A percentile compares a stretch with the other conserved stretches of the same genome.
Evolutionary conservation across 2,329 filamentous ascomycete species (phyloP).

Genomic region (Fusarium tjaetaba): DNA sequence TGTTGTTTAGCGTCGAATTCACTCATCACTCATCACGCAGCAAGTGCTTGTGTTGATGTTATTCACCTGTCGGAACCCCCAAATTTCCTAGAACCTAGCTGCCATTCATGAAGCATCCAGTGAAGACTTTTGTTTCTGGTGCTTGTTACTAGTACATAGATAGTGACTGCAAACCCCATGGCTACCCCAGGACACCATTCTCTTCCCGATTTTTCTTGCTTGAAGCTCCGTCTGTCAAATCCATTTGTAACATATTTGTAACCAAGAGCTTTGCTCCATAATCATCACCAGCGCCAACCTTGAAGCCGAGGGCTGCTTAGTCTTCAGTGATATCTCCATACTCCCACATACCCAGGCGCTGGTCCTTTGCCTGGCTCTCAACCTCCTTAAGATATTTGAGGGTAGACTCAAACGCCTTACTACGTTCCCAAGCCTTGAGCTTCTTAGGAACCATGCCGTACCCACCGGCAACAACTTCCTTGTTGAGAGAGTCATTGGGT

Average conservation of each 20-base stretch:
- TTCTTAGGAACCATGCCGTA: slow-evolving; percentile 92
- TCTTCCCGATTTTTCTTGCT: slow-evolving; percentile 19
- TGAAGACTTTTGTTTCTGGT: slow-evolving; percentile 5
- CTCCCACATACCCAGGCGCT: slow-evolving; percentile 93
- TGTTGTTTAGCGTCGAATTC: slow-evolving; percentile 13
- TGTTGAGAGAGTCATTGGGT: slow-evolving; percentile 85
- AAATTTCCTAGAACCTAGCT: background rate
- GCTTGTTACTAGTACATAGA: slow-evolving; percentile 12
- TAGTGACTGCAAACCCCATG: background rate
- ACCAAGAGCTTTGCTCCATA: slow-evolving; percentile 13
- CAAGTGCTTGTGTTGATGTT: slow-evolving; percentile 14
- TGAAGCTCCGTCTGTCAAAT: slow-evolving; percentile 1
- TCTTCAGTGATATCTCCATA: slow-evolving; percentile 97
- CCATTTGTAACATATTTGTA: slow-evolving; percentile 24
- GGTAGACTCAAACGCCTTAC: slow-evolving; percentile 73
- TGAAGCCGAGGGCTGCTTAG: slow-evolving; percentile 52
- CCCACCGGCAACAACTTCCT: slow-evolving; percentile 83
- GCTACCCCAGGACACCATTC: slow-evolving; percentile 13
- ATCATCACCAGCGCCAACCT: background rate
- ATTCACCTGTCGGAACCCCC: slow-evolving; percentile 7
- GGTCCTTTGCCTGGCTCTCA: slow-evolving; percentile 81
- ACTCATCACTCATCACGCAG: background rate
- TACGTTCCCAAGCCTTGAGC: slow-evolving; percentile 89
- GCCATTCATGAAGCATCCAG: background rate
- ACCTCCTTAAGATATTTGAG: slow-evolving; percentile 77